A percentile compares a stretch with the other conserved stretches of the same genome.
Conservation (phyloP, 345 rosid species). For the Combretum micranthum region DNA sequence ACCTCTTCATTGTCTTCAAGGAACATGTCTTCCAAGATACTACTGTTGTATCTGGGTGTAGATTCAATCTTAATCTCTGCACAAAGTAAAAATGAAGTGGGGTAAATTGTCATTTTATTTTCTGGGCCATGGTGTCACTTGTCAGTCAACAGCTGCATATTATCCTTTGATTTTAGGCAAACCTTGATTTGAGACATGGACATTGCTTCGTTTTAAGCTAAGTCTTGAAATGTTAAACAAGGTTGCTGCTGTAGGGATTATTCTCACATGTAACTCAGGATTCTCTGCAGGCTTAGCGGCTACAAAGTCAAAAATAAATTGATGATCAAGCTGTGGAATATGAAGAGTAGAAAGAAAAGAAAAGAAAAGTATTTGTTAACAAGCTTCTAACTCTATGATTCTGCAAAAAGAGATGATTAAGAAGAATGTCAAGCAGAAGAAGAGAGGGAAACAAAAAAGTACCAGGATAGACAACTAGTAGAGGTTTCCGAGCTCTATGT, state of each 20-base stretch:
- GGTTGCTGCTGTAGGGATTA: slow-evolving; percentile 69
- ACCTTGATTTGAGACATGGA: slow-evolving; percentile 65
- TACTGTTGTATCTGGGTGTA: slow-evolving; percentile 69
- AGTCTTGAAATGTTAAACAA: slow-evolving; percentile 58
- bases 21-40: slow-evolving; percentile 83
- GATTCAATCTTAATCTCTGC: slow-evolving; percentile 42
- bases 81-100: slow-evolving; percentile 12
- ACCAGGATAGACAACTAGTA: slow-evolving; percentile 76
- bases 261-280: slow-evolving; percentile 52
- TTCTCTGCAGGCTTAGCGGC: slow-evolving; percentile 40
- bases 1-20: slow-evolving; percentile 58
- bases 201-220: slow-evolving; percentile 59
- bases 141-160: slow-evolving; percentile 4
- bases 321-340: not conserved
- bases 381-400: not conserved
- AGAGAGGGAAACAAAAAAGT: slow-evolving; percentile 3
- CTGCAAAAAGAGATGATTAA: not conserved
- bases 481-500: slow-evolving; percentile 88
- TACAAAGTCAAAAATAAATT: slow-evolving; percentile 18
- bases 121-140: not conserved
- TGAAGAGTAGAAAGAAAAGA: not conserved
- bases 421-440: not conserved
- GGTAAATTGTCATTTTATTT: not conserved
- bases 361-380: not conserved
- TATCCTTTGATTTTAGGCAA: slow-evolving; percentile 3